A percentile compares a stretch with the other conserved stretches of the same genome.
phyloP scores from a whole-genome alignment of 2,329 filamentous ascomycete genomes.

The Myriosclerotinia scirpicola region DNA sequence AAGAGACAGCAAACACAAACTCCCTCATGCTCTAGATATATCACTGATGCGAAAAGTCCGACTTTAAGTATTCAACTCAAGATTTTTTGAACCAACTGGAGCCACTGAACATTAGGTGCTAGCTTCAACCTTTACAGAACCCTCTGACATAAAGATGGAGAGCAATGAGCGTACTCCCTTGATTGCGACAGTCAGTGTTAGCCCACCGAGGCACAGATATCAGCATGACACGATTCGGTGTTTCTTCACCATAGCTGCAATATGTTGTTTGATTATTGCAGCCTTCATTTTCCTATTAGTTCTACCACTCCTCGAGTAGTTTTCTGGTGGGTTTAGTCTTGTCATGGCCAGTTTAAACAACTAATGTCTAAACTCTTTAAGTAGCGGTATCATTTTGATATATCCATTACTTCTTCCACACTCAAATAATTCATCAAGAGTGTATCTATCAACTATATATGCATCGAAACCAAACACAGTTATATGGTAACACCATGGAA shows the following conservation, averaged over 20 bases:
- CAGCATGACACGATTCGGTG: slow-evolving; percentile 60
- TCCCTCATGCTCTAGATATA: not conserved
- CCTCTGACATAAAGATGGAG: not conserved
- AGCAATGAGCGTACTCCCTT: slow-evolving; percentile 60
- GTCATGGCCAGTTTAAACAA: not conserved
- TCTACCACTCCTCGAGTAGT: slow-evolving; percentile 43
- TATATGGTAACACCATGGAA: too few relatives aligned
- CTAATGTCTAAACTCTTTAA: not conserved
- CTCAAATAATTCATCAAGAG: not conserved
- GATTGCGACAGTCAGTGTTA: slow-evolving; percentile 61
- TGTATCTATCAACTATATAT: not conserved
- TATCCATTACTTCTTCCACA: too few relatives aligned
- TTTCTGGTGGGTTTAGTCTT: not conserved
- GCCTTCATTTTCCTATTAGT: slow-evolving; percentile 48
- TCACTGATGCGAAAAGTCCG: not conserved
- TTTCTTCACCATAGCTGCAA: slow-evolving; percentile 62
- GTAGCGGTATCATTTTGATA: not conserved
- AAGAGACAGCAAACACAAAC: too few relatives aligned
- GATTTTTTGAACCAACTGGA: not conserved
- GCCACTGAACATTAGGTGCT: too few relatives aligned
- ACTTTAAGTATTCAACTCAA: not conserved
- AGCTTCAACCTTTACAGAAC: not conserved
- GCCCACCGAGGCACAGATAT: slow-evolving; percentile 54
- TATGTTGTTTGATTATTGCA: slow-evolving; percentile 51
- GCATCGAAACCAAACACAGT: not conserved